Evolutionary conservation across 257 asterid genomes (phyloP), one percentile per base, ranked within the genome.

Genomic region (Solanum corneliomulleri): DNA sequence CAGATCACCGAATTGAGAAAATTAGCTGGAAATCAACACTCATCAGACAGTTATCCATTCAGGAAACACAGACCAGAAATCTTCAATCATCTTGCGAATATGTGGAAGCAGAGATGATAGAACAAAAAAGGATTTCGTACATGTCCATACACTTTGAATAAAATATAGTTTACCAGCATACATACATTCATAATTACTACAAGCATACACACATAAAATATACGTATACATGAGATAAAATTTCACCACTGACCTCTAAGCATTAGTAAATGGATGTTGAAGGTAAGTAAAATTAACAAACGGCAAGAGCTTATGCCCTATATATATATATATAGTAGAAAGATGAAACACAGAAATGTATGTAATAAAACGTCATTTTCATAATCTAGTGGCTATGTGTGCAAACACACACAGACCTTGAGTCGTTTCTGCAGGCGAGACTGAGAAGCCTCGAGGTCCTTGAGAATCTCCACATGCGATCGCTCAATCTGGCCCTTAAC

Each of bases 351-450:
- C 35, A 39, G 1, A 72, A 41, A 75, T 41, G 21, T 6, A 80
- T 18, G 41, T n/a, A 9, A 80, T 29, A 47, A 9, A 80, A 29
- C 25, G 64, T 6, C 5, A 80, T 27, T 16, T 80, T 45, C 85
- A 27, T 25, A 47, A 44, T 78, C 64, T 44, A 47, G 16, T 45
- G 37, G 25, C 5, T 45, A 78, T 4, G 16, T 27, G 64, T 9
- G 37, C 20, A 71, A 33, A 71, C 45, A 71, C 78, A 68, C 6
- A 15, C 9, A 82, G 42, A 95, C 99, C 99, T 96, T 94, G 89
- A 90, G 89, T 31, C 97, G 98, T 87, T 95, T 96, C 89, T 92
- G 94, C 71, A 94, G 95, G 58, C 98, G 98, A 90, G 92, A 91
- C 68, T 92, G 89, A 62, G 95, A 93, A 84, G 98, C 94, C 86